Base-by-base conservation (phyloP, 169 alveolate species). In the Eimeria sp. region DNA sequence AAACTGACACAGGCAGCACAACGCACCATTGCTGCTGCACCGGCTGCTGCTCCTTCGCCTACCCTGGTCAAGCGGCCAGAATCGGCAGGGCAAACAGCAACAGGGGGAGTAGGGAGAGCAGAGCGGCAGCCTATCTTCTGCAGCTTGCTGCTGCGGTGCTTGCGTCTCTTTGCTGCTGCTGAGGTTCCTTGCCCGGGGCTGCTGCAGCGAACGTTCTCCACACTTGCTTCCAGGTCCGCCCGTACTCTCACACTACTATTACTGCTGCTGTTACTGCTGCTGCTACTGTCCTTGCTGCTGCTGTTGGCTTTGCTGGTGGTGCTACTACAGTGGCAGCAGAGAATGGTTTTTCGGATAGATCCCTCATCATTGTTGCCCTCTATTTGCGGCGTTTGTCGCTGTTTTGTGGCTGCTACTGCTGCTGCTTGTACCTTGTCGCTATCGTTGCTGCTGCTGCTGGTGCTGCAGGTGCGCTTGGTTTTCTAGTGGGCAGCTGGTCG, bases 381-480 rank as follows among this genome's bases (percentile, higher is more conserved):
- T 30, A 0, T n/a, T 71, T 30, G 40, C 20, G 16, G 46, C 10
- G 37, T n/a, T 66, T 52, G 64, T 49, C 23, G 71, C 68, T 49
- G 71, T 49, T 56, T 56, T 27, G 9, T 54, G 72, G 58, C 56
- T 49, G 87, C 68, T 52, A 13, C 9, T 83, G 62, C 77, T 83
- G 58, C 54, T 46, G 37, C 40, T 11, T 27, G 23, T 4, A 27
- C 8, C 2, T 6, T 76, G 43, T n/a, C 18, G 46, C 56, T 43
- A 37, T 33, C 20, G 30, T 27, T 33, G 54, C 43, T 60, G 80
- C 64, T 40, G 66, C 80, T 85, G 91, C 91, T 62, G 91, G 25
- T 85, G 91, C 91, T 27, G 80, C 91, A 85, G 91, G 71, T 62
- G 64, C 91, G 64, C 11, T 23, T 85, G 91, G 91, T 85, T 85